Conservation (phyloP, 148 eudicot genomes). For the Vaccinium vitisidaea region DNA sequence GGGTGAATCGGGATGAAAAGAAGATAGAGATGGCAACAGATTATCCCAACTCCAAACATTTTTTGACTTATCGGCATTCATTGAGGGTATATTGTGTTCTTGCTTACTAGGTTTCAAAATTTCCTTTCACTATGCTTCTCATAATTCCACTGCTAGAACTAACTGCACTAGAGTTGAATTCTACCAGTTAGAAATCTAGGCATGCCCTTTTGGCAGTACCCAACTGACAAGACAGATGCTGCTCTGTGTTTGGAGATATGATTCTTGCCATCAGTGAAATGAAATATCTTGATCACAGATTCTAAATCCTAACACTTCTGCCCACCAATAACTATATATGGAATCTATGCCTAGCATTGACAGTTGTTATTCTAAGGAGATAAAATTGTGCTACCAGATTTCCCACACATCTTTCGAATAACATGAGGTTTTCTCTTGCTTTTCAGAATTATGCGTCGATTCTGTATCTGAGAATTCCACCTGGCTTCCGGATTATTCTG, state of each 20-base stretch:
- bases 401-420: background rate
- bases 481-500: constrained; percentile 67
- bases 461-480: constrained; percentile 79
- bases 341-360: background rate
- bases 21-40: constrained; percentile 73
- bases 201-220: background rate
- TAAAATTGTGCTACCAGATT: background rate
- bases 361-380: background rate
- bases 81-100: constrained; percentile 57
- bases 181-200: background rate
- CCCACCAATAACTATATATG: too few relatives aligned
- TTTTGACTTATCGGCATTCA: constrained; percentile 81
- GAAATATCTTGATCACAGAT: background rate
- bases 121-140: background rate
- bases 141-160: background rate
- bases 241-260: background rate
- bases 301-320: background rate
- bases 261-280: background rate
- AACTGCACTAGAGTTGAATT: background rate
- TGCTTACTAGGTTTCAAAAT: background rate
- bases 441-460: constrained; percentile 88
- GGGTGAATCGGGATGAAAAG: constrained; percentile 81
- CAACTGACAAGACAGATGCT: background rate
- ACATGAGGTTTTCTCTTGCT: constrained; percentile 14
- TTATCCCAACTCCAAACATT: constrained; percentile 77